Base-by-base conservation (phyloP, 176 grass and related monocot genomes). In the Oryza longistaminata region DNA sequence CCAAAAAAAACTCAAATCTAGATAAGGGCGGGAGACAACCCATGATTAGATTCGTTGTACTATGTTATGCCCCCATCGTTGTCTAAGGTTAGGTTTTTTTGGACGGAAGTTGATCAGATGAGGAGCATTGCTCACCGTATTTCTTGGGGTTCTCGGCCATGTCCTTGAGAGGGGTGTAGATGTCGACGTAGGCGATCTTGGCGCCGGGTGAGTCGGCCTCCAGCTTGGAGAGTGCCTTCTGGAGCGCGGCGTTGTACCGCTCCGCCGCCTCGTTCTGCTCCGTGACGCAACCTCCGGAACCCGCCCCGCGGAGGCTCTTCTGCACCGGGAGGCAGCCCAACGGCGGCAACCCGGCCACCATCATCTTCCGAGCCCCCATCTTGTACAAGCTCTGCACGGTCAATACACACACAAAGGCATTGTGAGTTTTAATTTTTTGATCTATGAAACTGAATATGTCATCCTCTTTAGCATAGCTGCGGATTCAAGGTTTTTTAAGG, bases 311-410 rank as follows among this genome's bases (percentile, higher is more conserved):
- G 10, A 85, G 52, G 45, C 73, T 83, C 66, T 70, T 90, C 68
- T 74, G 70, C 14, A 88, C 25, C 60, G 91, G 91, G 49, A 93
- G 91, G 74, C 91, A 93, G 2, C 91, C 91, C 81, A 93, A 43
- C 62, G 91, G 88, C 53, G 88, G 82, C 75, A 93, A 68, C 10
- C 88, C 85, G 2, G 82, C 61, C 25, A 93, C 88, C 46, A 89
- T 84, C 75, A 93, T 85, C 27, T 73, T 79, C 29, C 91, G 3
- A 2, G 82, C 85, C 1, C 91, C 91, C 74, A 85, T 42, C 2
- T 14, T 70, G 82, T 90, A 90, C 72, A 93, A 68, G 69, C 21
- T 77, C 88, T 93, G 85, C 81, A 80, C 66, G 9, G 2, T 72
- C 45, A 7, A 27, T 33, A 33, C n/a, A 9, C 15, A 24, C 5